phyloP scores from a whole-genome alignment of 78 protist species.

The Dictyostelium firmibasis region DNA sequence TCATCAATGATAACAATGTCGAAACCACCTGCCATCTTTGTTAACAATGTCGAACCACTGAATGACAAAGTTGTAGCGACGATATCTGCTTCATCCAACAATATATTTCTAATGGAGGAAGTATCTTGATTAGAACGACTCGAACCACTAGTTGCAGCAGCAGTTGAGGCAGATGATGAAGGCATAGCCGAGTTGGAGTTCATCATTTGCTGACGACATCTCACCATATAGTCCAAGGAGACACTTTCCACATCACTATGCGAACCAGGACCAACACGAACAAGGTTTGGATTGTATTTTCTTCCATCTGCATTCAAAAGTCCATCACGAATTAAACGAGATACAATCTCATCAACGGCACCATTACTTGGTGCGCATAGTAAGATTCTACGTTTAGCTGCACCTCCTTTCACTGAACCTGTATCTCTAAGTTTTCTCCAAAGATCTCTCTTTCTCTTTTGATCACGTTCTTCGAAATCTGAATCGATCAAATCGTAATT shows the following conservation, averaged over 20 bases:
- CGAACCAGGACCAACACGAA: constrained; percentile 80
- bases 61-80: constrained; percentile 76
- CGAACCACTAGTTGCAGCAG: constrained; percentile 31
- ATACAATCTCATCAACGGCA: constrained; percentile 88
- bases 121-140: constrained; percentile 13
- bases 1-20: constrained; percentile 90
- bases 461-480: constrained; percentile 43
- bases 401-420: background rate
- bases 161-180: constrained; percentile 71
- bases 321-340: constrained; percentile 70
- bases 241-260: constrained; percentile 53
- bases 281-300: constrained; percentile 47
- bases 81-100: constrained; percentile 80
- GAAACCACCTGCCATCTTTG: constrained; percentile 49
- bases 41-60: constrained; percentile 32
- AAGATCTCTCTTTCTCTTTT: constrained; percentile 60
- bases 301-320: constrained; percentile 54
- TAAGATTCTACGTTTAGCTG: constrained; percentile 45
- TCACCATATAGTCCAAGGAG: constrained; percentile 57
- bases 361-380: constrained; percentile 92
- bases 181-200: constrained; percentile 44
- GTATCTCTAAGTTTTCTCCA: constrained; percentile 58
- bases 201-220: constrained; percentile 70
- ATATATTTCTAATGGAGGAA: background rate
- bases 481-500: constrained; percentile 19